A percentile compares a stretch with the other conserved stretches of the same genome.
phyloP scores from a whole-genome alignment of 169 alveolate genomes.

The Ichthyophthirius multifiliis region DNA sequence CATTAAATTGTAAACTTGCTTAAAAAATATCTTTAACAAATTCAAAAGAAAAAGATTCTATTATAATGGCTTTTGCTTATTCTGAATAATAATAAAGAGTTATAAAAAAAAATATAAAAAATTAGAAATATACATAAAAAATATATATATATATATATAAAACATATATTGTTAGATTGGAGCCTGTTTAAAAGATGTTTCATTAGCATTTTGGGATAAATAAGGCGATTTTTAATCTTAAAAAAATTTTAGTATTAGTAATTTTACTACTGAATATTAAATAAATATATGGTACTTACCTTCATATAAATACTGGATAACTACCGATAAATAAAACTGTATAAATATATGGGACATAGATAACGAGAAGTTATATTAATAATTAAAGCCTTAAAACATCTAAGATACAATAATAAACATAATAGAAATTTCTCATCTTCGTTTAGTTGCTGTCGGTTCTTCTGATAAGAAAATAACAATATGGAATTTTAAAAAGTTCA shows the following conservation, averaged over 20 bases:
- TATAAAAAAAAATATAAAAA: background rate
- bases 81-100: background rate
- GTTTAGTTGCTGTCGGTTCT: background rate
- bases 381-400: background rate
- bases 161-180: background rate
- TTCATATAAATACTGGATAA: background rate
- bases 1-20: conserved; percentile 2
- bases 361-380: background rate
- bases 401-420: background rate
- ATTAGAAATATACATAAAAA: no score
- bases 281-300: conserved; percentile 8
- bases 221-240: background rate
- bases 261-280: background rate
- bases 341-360: conserved; percentile 6
- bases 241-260: background rate
- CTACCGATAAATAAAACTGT: conserved; percentile 1
- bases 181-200: conserved; percentile 14
- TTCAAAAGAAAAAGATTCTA: background rate
- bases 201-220: conserved; percentile 10
- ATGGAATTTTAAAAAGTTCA: conserved; percentile 9
- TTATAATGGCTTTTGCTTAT: background rate
- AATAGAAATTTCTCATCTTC: background rate
- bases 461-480: conserved; percentile 6
- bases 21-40: background rate
- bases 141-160: no score